Base-by-base conservation (phyloP, 78 protist genomes). In the Parvularia atlantis region DNA sequence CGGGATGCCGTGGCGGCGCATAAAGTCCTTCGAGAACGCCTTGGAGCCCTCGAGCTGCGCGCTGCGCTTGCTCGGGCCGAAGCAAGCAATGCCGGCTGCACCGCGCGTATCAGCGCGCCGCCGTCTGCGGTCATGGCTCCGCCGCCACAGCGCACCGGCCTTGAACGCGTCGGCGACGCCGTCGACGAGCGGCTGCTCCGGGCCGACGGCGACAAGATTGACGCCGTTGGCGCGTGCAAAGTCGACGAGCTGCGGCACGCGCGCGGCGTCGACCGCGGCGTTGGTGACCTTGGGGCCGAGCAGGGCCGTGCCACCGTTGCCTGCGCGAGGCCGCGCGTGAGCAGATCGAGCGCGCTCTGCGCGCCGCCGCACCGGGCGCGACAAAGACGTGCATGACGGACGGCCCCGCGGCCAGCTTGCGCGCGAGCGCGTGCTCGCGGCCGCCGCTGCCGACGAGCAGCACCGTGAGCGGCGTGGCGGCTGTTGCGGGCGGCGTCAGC, bases 31-130 rank as follows among this genome's bases (percentile, higher is more conserved):
- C 33, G 88, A 82, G 67, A 87, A 91, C 41, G 80, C 88, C 72
- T 91, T 91, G 53, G 83, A 71, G 48, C 86, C 90, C 68, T 91
- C 95, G 17, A 91, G 44, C 40, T 62, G 75, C 2, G 95, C 92
- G 0, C 90, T 92, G n/a, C 37, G 43, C 53, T 35, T 53, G 6
- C 68, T 50, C 61, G 95, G 95, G 19, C 95, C 95, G 66, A 84
- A 84, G 30, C 60, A 52, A 17, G 30, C 17, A 43, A 91, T 68
- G 58, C 80, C 76, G 13, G 33, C 46, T 16, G 44, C 1, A 0
- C 2, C 53, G 60, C 4, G 65, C 11, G 64, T 43, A 2, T 16
- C n/a, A n/a, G n/a, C n/a, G n/a, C n/a, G n/a, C n/a, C n/a, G n/a
- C n/a, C n/a, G n/a, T 40, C 19, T 40, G 20, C 50, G 28, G 13